Base-by-base conservation (phyloP, 2,329 filamentous ascomycete species). In the Ascomycota sp. region DNA sequence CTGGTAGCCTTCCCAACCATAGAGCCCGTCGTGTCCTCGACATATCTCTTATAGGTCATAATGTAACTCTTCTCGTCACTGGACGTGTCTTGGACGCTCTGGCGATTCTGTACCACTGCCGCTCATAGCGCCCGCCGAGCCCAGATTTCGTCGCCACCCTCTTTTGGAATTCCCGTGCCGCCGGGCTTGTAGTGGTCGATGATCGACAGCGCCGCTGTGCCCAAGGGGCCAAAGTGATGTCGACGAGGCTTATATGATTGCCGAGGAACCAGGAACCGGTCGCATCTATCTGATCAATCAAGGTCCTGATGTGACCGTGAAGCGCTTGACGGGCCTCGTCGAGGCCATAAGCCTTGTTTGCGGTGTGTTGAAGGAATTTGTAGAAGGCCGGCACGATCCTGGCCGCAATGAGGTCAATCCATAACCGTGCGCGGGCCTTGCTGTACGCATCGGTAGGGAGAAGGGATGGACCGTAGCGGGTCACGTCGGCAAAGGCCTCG, bases 191-290 rank as follows among this genome's bases (percentile, higher is more conserved):
- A 85, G 36, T 80, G 63, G 40, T 85, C 75, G 38, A 85, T 73
- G 5, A 81, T n/a, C n/a, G 53, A 57, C 76, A 85, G 13, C 82
- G 44, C 10, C 78, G 59, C 40, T 71, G 64, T 0, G 72, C 70
- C 76, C 76, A 85, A 0, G 78, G 78, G 23, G 71, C 77, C 3
- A 83, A 52, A 36, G 69, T 64, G 17, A 82, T 56, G 46, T 86
- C 79, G 10, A 81, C 66, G 13, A 83, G 50, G 31, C 63, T 63
- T n/a, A 80, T 63, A 24, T 61, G 52, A 1, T 55, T 46, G 1
- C 77, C 77, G 1, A 73, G 44, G 43, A 83, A 85, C 52, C 65
- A 85, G 0, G 76, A 77, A 0, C 48, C 47, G 0, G 44, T 41
- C 1, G 50, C 32, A 32, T 70, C 57, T 65, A 80, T 75, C 45